phyloP scores from a whole-genome alignment of 805 yeast genomes.

The Candida oleophila region DNA sequence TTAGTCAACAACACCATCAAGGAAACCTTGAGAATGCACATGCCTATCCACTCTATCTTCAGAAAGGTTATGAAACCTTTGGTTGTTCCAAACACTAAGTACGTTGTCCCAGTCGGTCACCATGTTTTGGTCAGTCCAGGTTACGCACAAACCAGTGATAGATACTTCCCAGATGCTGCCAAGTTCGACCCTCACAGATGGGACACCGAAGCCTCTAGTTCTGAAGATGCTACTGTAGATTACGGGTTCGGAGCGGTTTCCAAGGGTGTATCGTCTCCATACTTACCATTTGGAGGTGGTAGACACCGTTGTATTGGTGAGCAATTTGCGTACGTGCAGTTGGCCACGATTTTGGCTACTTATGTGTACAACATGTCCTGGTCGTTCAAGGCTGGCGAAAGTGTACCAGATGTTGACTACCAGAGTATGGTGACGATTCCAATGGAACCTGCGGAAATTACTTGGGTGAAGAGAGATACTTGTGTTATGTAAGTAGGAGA shows the following conservation, averaged over 20 bases:
- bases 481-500: slow-evolving; percentile 21
- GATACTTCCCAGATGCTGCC: slow-evolving; percentile 75
- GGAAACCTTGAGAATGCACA: slow-evolving; percentile 93
- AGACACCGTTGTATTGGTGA: slow-evolving; percentile 99
- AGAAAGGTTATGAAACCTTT: slow-evolving; percentile 82
- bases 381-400: slow-evolving; percentile 46
- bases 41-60: slow-evolving; percentile 95
- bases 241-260: slow-evolving; percentile 97
- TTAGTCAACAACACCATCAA: slow-evolving; percentile 79
- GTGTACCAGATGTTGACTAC: slow-evolving; percentile 70
- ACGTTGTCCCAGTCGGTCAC: slow-evolving; percentile 86
- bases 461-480: slow-evolving; percentile 66
- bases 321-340: slow-evolving; percentile 93
- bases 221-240: slow-evolving; percentile 54
- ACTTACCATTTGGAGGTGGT: slow-evolving; percentile 98
- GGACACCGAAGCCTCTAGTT: slow-evolving; percentile 35
- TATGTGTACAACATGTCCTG: slow-evolving; percentile 76
- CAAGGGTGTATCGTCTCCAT: slow-evolving; percentile 94
- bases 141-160: slow-evolving; percentile 72
- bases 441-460: slow-evolving; percentile 65
- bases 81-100: slow-evolving; percentile 73
- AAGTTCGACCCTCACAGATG: slow-evolving; percentile 87
- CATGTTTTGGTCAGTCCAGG: slow-evolving; percentile 94
- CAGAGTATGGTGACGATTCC: slow-evolving; percentile 95
- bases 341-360: slow-evolving; percentile 78